Conservation (phyloP, 352 stramenopile species). For the Phytophthora vignae region DNA sequence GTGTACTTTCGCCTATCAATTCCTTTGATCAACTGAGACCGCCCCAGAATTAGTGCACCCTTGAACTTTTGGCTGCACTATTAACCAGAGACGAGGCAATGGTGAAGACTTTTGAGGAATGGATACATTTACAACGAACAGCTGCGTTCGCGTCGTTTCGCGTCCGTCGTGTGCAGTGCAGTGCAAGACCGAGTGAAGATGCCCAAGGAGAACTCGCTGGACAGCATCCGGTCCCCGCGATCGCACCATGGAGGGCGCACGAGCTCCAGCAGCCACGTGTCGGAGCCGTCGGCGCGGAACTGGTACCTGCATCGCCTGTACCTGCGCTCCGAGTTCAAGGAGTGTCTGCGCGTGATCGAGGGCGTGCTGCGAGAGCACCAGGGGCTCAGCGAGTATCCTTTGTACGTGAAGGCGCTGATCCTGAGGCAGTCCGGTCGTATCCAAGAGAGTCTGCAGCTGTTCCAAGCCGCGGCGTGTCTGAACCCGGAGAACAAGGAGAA, state of each 20-base stretch:
- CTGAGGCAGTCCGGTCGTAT: constrained; percentile 89
- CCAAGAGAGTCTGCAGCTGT: constrained; percentile 91
- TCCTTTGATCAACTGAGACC: constrained; percentile 15
- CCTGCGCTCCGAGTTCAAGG: constrained; percentile 85
- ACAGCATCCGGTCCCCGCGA: constrained; percentile 68
- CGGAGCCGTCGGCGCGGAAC: constrained; percentile 70
- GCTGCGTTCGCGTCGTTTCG: constrained; percentile 36
- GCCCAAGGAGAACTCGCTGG: constrained; percentile 38
- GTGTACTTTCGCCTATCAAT: constrained; percentile 3
- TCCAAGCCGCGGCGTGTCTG: constrained; percentile 92
- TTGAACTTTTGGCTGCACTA: neutral
- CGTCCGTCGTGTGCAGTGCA: neutral
- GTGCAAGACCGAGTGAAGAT: constrained; percentile 16
- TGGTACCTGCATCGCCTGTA: constrained; percentile 90
- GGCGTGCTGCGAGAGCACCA: constrained; percentile 84
- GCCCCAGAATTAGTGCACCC: constrained; percentile 4
- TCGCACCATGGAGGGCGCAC: constrained; percentile 39
- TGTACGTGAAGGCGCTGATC: constrained; percentile 94
- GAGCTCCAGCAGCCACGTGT: constrained; percentile 26
- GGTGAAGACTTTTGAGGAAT: constrained; percentile 9
- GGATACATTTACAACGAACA: neutral
- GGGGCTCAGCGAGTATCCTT: constrained; percentile 91
- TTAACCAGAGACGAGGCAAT: neutral
- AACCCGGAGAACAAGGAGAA: constrained; percentile 94
- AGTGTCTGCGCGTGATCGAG: constrained; percentile 92